These are phyloP conservation scores for Gillenia trifoliata DNA, from an alignment of 306 rosid species.

Conservation along the genomic window DNA sequence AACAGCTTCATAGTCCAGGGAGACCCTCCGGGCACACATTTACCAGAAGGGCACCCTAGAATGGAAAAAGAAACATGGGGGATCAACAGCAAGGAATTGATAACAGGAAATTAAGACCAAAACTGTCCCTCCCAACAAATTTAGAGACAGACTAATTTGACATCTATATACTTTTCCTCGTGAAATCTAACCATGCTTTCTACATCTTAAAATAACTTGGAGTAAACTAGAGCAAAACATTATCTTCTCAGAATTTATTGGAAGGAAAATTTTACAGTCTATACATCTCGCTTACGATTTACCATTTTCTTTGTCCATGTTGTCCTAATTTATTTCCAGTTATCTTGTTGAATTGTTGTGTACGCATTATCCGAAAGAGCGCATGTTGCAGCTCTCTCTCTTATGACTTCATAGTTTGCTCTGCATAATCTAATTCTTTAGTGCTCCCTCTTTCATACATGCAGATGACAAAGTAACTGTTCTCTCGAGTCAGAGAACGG, in stretches of 20 bases:
- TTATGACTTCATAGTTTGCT: not conserved
- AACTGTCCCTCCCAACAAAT: not conserved
- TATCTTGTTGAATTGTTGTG: not conserved
- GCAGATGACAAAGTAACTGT: constrained; percentile 89
- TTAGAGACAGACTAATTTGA: no score
- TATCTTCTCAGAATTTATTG: not conserved
- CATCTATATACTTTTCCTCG: no score
- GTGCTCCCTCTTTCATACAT: constrained; percentile 4
- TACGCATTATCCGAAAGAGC: not conserved
- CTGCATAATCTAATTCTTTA: not conserved
- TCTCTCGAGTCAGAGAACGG: constrained; percentile 77
- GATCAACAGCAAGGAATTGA: not conserved
- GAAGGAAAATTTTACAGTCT: not conserved
- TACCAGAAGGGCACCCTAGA: constrained; percentile 79
- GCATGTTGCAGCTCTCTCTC: not conserved
- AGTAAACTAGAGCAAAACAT: not conserved
- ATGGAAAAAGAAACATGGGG: not conserved
- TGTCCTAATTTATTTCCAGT: no score
- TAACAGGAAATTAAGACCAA: no score
- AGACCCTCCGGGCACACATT: constrained; percentile 72
- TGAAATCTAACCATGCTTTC: no score
- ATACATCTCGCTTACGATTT: not conserved
- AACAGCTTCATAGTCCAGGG: constrained; percentile 65
- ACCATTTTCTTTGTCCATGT: not conserved
- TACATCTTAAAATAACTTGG: not conserved